These are phyloP conservation scores for Trichoderma sp. DNA, from an alignment of 2,329 filamentous ascomycete genomes.

Conservation along the genomic window DNA sequence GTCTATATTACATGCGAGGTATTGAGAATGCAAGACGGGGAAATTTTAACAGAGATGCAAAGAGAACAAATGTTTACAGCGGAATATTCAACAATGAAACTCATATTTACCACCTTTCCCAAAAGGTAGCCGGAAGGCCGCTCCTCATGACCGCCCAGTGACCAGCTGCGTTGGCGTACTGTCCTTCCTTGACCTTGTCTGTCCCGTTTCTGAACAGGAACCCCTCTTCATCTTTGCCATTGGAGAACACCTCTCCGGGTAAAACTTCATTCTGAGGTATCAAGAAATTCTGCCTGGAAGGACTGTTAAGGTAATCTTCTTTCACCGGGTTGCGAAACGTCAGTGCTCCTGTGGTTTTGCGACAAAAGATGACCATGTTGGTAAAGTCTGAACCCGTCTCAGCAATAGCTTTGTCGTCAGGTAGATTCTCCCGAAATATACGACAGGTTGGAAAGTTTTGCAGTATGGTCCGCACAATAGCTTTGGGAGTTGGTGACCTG, in stretches of 20 bases:
- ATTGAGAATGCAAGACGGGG: neutral
- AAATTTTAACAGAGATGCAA: neutral
- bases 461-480: slow-evolving; percentile 80
- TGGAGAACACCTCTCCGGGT: slow-evolving; percentile 44
- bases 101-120: slow-evolving; percentile 74
- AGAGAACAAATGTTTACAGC: neutral
- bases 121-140: slow-evolving; percentile 75
- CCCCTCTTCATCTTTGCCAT: slow-evolving; percentile 46
- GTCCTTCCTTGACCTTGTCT: slow-evolving; percentile 66
- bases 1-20: neutral
- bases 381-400: slow-evolving; percentile 70
- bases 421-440: slow-evolving; percentile 78
- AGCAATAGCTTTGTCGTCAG: slow-evolving; percentile 49
- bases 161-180: slow-evolving; percentile 73
- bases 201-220: slow-evolving; percentile 66
- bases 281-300: slow-evolving; percentile 69
- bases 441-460: slow-evolving; percentile 86
- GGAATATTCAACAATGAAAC: neutral
- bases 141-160: slow-evolving; percentile 93
- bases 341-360: slow-evolving; percentile 57
- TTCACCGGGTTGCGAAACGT: slow-evolving; percentile 66
- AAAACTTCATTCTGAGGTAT: slow-evolving; percentile 71
- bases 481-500: slow-evolving; percentile 69
- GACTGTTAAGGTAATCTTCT: slow-evolving; percentile 71
- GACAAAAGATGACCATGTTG: slow-evolving; percentile 96